Percentiles rank a stretch among this genome's conserved stretches.
Conservation (phyloP, 2,329 filamentous ascomycete genomes). For the Trichoderma gracile region DNA sequence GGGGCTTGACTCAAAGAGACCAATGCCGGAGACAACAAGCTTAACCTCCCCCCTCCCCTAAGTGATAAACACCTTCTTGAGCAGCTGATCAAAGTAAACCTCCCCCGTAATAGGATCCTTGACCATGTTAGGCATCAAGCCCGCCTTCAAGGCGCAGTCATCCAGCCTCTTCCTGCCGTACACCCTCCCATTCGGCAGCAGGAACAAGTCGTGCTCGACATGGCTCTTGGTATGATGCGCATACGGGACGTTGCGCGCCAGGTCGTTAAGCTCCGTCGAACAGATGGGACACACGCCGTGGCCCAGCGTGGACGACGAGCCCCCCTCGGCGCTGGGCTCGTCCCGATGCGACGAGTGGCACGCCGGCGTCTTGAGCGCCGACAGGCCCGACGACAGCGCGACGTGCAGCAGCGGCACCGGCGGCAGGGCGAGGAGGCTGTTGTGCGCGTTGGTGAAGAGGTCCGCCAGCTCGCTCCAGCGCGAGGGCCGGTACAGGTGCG, state of each 20-base stretch:
- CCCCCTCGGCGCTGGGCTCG: constrained; percentile 28
- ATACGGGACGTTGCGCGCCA: constrained; percentile 86
- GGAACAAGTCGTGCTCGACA: constrained; percentile 81
- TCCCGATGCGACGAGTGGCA: constrained; percentile 71
- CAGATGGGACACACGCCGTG: constrained; percentile 92
- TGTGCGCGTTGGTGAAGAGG: constrained; percentile 83
- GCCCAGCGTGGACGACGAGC: constrained; percentile 48
- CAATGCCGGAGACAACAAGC: too few species aligned
- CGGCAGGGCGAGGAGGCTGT: constrained; percentile 80
- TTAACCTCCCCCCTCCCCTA: constrained; percentile 48
- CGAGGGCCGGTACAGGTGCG: constrained; percentile 66
- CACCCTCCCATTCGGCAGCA: constrained; percentile 83
- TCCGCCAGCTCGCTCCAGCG: constrained; percentile 77
- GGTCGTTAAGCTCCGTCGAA: constrained; percentile 88
- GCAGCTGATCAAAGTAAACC: constrained; percentile 58
- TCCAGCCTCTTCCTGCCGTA: constrained; percentile 76
- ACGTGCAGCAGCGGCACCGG: constrained; percentile 83
- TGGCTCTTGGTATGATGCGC: constrained; percentile 94
- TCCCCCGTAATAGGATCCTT: constrained; percentile 79
- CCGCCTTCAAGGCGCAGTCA: constrained; percentile 77
- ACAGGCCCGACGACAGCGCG: constrained; percentile 86
- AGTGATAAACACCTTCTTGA: constrained; percentile 91
- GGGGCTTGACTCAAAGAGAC: too few species aligned
- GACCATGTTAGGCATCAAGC: constrained; percentile 64
- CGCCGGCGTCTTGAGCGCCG: constrained; percentile 90